Evolutionary conservation across 75 land plant species (phyloP).

Genomic region (Picea glauca): DNA sequence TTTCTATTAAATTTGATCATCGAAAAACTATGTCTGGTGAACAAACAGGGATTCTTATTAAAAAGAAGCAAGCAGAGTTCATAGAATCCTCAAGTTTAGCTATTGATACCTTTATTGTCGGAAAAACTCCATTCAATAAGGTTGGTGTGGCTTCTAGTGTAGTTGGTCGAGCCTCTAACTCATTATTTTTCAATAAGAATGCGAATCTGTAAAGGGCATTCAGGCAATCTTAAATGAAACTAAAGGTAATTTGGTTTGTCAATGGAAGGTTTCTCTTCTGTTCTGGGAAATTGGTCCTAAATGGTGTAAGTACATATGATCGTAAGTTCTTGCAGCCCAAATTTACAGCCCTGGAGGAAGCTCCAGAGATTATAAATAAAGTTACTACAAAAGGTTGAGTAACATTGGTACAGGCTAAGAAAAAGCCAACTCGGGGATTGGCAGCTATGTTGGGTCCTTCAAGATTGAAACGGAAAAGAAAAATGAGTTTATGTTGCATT

Average conservation of each 20-base stretch:
- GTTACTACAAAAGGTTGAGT: conserved; percentile 17
- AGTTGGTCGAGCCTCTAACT: neutral
- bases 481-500: no score
- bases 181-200: neutral
- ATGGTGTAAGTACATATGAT: neutral
- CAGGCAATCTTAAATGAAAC: neutral
- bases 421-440: no score
- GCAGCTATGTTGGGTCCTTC: no score
- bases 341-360: neutral
- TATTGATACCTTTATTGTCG: no score
- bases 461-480: no score
- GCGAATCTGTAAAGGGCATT: neutral
- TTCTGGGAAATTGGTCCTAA: neutral
- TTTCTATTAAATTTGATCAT: neutral
- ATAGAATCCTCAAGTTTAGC: no score
- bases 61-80: neutral
- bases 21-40: neutral
- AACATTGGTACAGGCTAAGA: conserved; percentile 1
- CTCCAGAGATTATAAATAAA: neutral
- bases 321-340: neutral
- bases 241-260: neutral
- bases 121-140: no score
- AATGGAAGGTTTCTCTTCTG: neutral
- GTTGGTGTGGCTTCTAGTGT: neutral
- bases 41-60: neutral